These are phyloP conservation scores for Nyctanthes arbortristis DNA, from an alignment of 257 asterid species.

Conservation along the genomic window DNA sequence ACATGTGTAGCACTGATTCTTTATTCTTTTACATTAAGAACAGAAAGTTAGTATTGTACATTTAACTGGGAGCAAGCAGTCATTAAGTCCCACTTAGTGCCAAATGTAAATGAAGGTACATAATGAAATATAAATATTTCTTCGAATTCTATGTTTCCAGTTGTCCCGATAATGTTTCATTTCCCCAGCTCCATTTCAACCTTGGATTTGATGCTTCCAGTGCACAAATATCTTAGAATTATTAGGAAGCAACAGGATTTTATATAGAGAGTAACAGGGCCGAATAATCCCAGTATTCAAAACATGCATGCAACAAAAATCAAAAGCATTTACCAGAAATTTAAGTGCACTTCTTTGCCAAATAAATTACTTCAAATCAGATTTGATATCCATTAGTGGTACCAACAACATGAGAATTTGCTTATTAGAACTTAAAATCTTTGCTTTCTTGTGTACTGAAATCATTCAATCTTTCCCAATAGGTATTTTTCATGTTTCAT, in stretches of 20 bases:
- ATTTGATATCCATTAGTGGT: not conserved
- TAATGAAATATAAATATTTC: constrained; percentile 9
- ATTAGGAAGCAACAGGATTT: not conserved
- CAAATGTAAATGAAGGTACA: constrained; percentile 7
- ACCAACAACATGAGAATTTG: not conserved
- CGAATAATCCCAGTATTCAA: too few species aligned
- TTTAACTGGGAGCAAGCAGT: not conserved
- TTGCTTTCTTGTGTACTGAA: not conserved
- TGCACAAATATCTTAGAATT: not conserved
- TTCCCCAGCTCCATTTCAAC: not conserved
- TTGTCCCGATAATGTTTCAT: not conserved
- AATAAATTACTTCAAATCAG: not conserved
- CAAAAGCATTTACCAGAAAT: too few species aligned
- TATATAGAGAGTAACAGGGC: not conserved
- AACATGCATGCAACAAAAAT: too few species aligned
- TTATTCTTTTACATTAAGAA: constrained; percentile 29
- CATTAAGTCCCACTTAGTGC: not conserved
- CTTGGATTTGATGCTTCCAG: not conserved
- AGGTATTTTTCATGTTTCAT: not conserved
- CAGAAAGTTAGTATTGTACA: not conserved
- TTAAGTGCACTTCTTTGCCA: not conserved
- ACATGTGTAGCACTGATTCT: constrained; percentile 25
- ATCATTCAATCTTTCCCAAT: not conserved
- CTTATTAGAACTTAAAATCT: not conserved
- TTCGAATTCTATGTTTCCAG: too few species aligned